Percentiles rank a stretch among this genome's conserved stretches.
These are phyloP conservation scores for Candida nemodendra DNA, from an alignment of 805 yeast species.

Conservation along the genomic window DNA sequence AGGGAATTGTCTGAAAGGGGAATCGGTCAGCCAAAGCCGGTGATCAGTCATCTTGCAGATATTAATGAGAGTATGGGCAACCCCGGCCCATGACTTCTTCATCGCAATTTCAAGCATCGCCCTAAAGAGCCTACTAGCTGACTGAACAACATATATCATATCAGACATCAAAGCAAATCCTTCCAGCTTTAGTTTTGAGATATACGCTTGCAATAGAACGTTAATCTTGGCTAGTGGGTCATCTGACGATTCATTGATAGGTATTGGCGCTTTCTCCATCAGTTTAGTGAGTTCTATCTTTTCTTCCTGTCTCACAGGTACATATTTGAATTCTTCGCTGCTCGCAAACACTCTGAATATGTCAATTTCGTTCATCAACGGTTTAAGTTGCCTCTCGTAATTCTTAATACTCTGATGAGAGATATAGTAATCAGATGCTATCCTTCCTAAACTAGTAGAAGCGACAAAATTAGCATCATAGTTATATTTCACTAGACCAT, in stretches of 20 bases:
- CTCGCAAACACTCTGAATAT: slow-evolving; percentile 71
- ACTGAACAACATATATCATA: slow-evolving; percentile 89
- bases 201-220: slow-evolving; percentile 78
- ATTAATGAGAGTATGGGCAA: slow-evolving; percentile 56
- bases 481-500: slow-evolving; percentile 63
- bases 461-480: slow-evolving; percentile 44
- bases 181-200: slow-evolving; percentile 71
- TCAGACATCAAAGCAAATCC: slow-evolving; percentile 93
- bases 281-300: slow-evolving; percentile 67
- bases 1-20: slow-evolving; percentile 84
- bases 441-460: slow-evolving; percentile 71
- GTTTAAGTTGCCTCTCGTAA: slow-evolving; percentile 61
- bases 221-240: slow-evolving; percentile 79
- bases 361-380: slow-evolving; percentile 69
- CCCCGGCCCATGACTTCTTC: slow-evolving; percentile 66
- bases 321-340: slow-evolving; percentile 81
- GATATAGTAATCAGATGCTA: slow-evolving; percentile 86
- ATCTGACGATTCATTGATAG: slow-evolving; percentile 67
- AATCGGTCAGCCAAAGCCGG: slow-evolving; percentile 78
- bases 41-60: slow-evolving; percentile 78
- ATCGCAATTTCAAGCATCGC: slow-evolving; percentile 81
- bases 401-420: slow-evolving; percentile 67
- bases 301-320: slow-evolving; percentile 88
- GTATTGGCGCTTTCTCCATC: slow-evolving; percentile 77
- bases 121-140: slow-evolving; percentile 83